These are phyloP conservation scores for Spathaspora passalidarum DNA, from an alignment of 805 yeast genomes.

Conservation along the genomic window DNA sequence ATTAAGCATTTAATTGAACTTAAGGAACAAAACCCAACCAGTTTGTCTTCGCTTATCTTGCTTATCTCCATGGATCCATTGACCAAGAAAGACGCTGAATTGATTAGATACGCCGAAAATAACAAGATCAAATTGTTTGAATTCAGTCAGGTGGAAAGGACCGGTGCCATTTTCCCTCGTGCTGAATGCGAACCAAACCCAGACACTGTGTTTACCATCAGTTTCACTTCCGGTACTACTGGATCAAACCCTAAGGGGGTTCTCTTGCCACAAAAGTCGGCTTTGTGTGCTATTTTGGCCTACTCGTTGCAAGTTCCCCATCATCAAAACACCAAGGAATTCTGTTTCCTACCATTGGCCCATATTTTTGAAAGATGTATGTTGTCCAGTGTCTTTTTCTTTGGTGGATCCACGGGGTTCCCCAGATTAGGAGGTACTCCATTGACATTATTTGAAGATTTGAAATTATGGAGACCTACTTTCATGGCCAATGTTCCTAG, in stretches of 20 bases:
- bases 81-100: constrained; percentile 26
- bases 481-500: constrained; percentile 36
- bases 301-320: constrained; percentile 25
- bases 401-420: constrained; percentile 53
- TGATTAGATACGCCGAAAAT: constrained; percentile 18
- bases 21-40: constrained; percentile 21
- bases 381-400: constrained; percentile 40
- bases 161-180: constrained; percentile 28
- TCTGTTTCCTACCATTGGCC: constrained; percentile 55
- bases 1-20: constrained; percentile 23
- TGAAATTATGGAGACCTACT: constrained; percentile 25
- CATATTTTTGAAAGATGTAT: constrained; percentile 55
- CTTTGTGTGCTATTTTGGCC: constrained; percentile 45
- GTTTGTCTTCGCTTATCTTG: constrained; percentile 26
- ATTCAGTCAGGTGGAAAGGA: constrained; percentile 28
- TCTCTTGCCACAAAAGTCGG: constrained; percentile 48
- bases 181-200: constrained; percentile 46
- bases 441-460: constrained; percentile 26
- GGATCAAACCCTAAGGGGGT: constrained; percentile 71
- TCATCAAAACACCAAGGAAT: constrained; percentile 19
- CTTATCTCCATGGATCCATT: constrained; percentile 39
- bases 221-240: constrained; percentile 76
- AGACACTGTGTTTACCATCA: constrained; percentile 51
- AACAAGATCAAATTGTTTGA: constrained; percentile 22
- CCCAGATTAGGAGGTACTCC: constrained; percentile 36